Conservation (phyloP, 169 alveolate genomes). For the Cryptosporidium bovis region DNA sequence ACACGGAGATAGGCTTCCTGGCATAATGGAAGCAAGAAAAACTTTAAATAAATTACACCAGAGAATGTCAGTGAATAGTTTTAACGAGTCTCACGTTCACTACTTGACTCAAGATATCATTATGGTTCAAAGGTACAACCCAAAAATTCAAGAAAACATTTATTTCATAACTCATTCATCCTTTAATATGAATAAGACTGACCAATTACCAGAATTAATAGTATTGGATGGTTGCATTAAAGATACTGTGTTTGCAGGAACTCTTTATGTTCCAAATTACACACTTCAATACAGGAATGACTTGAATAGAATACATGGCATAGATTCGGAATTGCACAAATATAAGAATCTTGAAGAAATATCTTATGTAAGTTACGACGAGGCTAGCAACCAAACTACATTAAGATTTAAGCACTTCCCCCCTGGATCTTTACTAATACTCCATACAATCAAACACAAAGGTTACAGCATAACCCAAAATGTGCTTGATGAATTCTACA, state of each 20-base stretch:
- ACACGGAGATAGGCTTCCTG: slow-evolving; percentile 76
- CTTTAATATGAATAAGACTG: slow-evolving; percentile 32
- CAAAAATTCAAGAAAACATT: slow-evolving; percentile 74
- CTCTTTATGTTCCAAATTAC: slow-evolving; percentile 64
- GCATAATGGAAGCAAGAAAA: slow-evolving; percentile 83
- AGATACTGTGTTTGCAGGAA: slow-evolving; percentile 74
- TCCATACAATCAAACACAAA: slow-evolving; percentile 72
- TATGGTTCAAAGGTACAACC: slow-evolving; percentile 77
- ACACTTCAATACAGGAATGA: slow-evolving; percentile 58
- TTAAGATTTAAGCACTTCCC: slow-evolving; percentile 77
- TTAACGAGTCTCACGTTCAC: slow-evolving; percentile 74
- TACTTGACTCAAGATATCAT: slow-evolving; percentile 74
- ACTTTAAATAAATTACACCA: slow-evolving; percentile 82
- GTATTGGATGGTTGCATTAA: slow-evolving; percentile 55
- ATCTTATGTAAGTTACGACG: slow-evolving; percentile 38
- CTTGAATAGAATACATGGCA: slow-evolving; percentile 70
- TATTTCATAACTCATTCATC: slow-evolving; percentile 75
- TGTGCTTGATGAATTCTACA: slow-evolving; percentile 47
- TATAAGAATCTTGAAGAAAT: slow-evolving; percentile 42
- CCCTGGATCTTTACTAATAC: slow-evolving; percentile 75
- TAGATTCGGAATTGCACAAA: slow-evolving; percentile 35
- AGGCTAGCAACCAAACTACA: slow-evolving; percentile 18
- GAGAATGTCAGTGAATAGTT: slow-evolving; percentile 78
- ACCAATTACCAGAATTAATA: slow-evolving; percentile 29
- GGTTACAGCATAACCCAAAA: slow-evolving; percentile 41